These are phyloP conservation scores for Diplogelasinospora grovesii DNA, from an alignment of 495 filamentous ascomycete genomes.

Conservation along the genomic window DNA sequence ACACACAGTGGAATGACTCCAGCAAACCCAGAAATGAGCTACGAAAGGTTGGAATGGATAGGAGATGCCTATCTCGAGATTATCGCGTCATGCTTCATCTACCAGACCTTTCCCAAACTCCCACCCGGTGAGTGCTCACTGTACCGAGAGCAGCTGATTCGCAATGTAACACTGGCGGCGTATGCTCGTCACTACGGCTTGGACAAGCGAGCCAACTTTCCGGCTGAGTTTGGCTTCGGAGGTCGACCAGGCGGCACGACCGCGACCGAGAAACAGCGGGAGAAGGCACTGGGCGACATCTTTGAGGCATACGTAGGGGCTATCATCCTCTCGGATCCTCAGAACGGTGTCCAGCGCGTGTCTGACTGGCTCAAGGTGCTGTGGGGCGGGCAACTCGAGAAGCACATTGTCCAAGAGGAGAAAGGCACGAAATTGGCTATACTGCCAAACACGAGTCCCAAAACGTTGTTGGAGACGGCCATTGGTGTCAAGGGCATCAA, in stretches of 20 bases:
- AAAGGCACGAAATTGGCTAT: slow-evolving; percentile 16
- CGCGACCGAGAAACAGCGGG: slow-evolving; percentile 43
- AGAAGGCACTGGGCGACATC: slow-evolving; percentile 72
- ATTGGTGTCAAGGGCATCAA: slow-evolving; percentile 55
- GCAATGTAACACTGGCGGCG: slow-evolving; percentile 65
- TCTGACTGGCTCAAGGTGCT: slow-evolving; percentile 63
- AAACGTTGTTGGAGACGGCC: slow-evolving; percentile 48
- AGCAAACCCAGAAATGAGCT: slow-evolving; percentile 36
- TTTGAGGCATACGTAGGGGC: slow-evolving; percentile 87
- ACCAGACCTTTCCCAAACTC: slow-evolving; percentile 53
- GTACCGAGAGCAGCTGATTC: slow-evolving; percentile 62
- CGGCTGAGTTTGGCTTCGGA: slow-evolving; percentile 32
- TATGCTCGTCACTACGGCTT: slow-evolving; percentile 64
- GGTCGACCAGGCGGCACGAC: slow-evolving; percentile 25
- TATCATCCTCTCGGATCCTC: slow-evolving; percentile 56
- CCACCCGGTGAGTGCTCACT: slow-evolving; percentile 55
- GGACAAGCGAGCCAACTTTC: slow-evolving; percentile 50
- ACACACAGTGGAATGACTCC: slow-evolving; percentile 51
- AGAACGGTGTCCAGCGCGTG: slow-evolving; percentile 50
- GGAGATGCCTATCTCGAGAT: slow-evolving; percentile 71
- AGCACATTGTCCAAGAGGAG: slow-evolving; percentile 37
- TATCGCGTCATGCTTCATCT: slow-evolving; percentile 58
- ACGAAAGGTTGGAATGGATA: slow-evolving; percentile 69
- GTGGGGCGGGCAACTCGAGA: slow-evolving; percentile 48
- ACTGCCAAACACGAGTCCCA: too few species aligned